Base-by-base conservation (phyloP, 2,329 filamentous ascomycete genomes). In the Scedosporium dehoogii region DNA sequence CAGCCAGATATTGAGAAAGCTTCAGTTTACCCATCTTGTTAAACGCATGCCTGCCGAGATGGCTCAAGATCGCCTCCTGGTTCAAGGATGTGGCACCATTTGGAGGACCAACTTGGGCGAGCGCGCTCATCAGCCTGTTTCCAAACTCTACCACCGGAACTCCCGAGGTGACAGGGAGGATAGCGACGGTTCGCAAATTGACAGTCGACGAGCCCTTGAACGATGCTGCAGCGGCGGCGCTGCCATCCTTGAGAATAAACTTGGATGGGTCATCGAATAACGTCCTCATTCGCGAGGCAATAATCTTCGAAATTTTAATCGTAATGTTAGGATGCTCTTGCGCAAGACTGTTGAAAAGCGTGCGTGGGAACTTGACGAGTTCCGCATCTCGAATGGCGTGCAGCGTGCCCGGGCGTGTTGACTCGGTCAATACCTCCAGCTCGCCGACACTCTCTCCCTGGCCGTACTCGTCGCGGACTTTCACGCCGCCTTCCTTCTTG, bases 271-370 rank as follows among this genome's bases (percentile, higher is more conserved):
- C 88, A 68, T 97, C 91, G 21, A 97, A 85, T 46, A 97, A 76
- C 51, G 90, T 85, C 64, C 93, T 83, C 94, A 99, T 97, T 3
- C 94, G 86, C 42, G 92, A 92, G 0, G 94, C 94, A 69, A 99
- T 97, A 68, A 99, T 94, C 74, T 97, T 99, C 1, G 94, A 97
- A 29, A 99, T 96, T 74, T 97, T 97, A 73, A 99, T 97, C 0
- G 94, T 97, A 70, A 99, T 99, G 53, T 92, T 96, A 4, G 94
- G 94, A 70, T 99, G 94, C 70, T 99, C 94, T 71, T 96, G 89
- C 0, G 94, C 94, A 61, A 99, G 83, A 70, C 94, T 99, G 78
- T 99, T 99, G 80, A 99, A 99, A 1, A 99, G 78, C 0, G 91
- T 96, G 63, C 93, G 90, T 0, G 94, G 94, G 64, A 99, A 96